Evolutionary conservation across 2,329 filamentous ascomycete genomes (phyloP), one percentile per base, ranked within the genome.

Genomic region (Monosporascus sp.): DNA sequence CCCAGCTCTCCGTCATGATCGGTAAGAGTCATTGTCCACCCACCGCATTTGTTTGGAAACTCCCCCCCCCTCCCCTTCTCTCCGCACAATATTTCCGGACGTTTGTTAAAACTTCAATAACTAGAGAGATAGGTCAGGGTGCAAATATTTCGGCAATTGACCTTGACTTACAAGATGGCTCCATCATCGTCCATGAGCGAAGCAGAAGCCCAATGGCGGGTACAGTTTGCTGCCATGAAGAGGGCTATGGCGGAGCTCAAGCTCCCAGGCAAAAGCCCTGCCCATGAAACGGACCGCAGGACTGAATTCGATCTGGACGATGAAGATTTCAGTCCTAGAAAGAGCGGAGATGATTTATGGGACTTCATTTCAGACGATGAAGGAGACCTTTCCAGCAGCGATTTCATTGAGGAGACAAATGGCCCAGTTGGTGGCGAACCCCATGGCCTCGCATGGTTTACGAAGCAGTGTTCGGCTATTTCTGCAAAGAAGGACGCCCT

Each of bases 221-320:
- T 84, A 54, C 90, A 97, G 68, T 83, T 96, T 62, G 81, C 84
- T 27, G 84, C 88, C 34, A 97, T 99, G 94, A 86, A 87, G 65
- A 81, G 87, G 55, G 90, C 92, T 44, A 83, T 97, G 54, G 88
- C 88, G 42, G 82, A 87, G 22, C 75, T 97, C 50, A 77, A 81
- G 51, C 69, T 82, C n/a, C 72, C 77, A 3, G 57, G 63, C 2
- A 66, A 63, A 14, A 57, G 64, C 27, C 50, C 70, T 38, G 75
- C 78, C 57, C 69, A 74, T 31, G 69, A 73, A 45, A 65, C 72
- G 39, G 73, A 74, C 18, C 73, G 79, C 14, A 79, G 84, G 51
- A 71, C 85, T 37, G 76, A 85, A 44, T 72, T 85, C 49, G 85
- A 89, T 56, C 83, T 90, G 8, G 85, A 89, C 36, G 75, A 81